Percentiles rank a stretch among this genome's conserved stretches.
phyloP scores from a whole-genome alignment of 176 grass and related monocot species.

The Secale cereale region DNA sequence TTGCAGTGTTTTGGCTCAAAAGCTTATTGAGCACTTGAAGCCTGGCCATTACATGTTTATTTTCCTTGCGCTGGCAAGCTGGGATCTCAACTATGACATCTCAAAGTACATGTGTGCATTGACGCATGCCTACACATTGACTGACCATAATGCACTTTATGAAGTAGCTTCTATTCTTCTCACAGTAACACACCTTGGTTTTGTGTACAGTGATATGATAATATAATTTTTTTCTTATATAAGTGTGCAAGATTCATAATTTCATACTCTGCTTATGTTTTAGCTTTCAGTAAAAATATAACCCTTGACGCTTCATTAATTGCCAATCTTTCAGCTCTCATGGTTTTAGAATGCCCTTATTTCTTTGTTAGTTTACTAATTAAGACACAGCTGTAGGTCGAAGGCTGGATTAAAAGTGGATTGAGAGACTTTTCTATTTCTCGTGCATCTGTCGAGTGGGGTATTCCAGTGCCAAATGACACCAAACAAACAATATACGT shows the following conservation, averaged over 20 bases:
- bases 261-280: background rate
- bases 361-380: slow-evolving; percentile 37
- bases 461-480: slow-evolving; percentile 96
- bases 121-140: slow-evolving; percentile 19
- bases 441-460: slow-evolving; percentile 88
- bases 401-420: slow-evolving; percentile 97
- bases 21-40: background rate
- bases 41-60: background rate
- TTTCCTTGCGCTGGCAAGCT: background rate
- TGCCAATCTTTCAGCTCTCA: slow-evolving; percentile 5
- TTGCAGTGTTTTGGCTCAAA: background rate
- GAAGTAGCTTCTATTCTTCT: background rate
- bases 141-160: background rate
- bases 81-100: slow-evolving; percentile 14
- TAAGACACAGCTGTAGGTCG: slow-evolving; percentile 77
- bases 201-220: slow-evolving; percentile 10
- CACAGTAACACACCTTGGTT: background rate
- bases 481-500: slow-evolving; percentile 95
- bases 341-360: background rate
- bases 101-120: background rate
- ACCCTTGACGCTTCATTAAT: background rate
- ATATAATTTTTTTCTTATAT: background rate
- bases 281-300: background rate
- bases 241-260: slow-evolving; percentile 4
- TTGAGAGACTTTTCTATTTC: slow-evolving; percentile 97